Evolutionary conservation across 2,329 filamentous ascomycete species (phyloP), one percentile per base, ranked within the genome.

Genomic region (Cercospora nicotianae): DNA sequence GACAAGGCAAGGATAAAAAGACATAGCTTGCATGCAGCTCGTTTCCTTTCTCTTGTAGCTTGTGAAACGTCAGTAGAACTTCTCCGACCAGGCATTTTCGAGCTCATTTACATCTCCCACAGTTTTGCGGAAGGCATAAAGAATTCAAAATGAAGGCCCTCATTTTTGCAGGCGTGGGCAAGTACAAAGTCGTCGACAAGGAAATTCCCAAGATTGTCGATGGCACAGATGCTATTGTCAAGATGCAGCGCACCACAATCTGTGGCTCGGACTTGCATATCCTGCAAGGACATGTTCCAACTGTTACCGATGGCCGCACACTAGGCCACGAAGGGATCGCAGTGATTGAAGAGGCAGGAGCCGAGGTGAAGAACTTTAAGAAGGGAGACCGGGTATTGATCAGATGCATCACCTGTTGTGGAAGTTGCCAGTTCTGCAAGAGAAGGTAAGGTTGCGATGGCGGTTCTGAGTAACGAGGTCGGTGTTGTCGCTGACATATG

Each of bases 251-350:
- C 12, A 76, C 75, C 3, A 76, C 75, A 1, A 75, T 77, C 30
- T 77, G 75, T 62, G 75, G 74, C 16, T 72, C 73, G 9, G 86
- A 88, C 72, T 76, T 87, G 13, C 86, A 88, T 72, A 87, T 88
- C 68, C 76, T 81, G 66, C 83, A 84, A 66, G 86, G 85, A 16
- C 80, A 87, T 70, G 84, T 87, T 0, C 80, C 85, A 0, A 84
- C 81, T 1, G 82, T 81, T 59, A 70, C 79, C 5, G 77, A 79
- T 0, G 85, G 85, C 7, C 79, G 79, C 0, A 79, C 85, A 2
- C 77, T 87, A 0, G 85, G 85, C 39, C 85, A 87, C 69, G 85
- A 87, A 72, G 84, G 84, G 48, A 83, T 87, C 0, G 85, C 84
- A 3, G 73, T 83, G 0, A 77, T 87, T 20, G 80, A 83, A 9